phyloP scores from a whole-genome alignment of 2,329 filamentous ascomycete species.

The Hymenoscyphus fructigenus region DNA sequence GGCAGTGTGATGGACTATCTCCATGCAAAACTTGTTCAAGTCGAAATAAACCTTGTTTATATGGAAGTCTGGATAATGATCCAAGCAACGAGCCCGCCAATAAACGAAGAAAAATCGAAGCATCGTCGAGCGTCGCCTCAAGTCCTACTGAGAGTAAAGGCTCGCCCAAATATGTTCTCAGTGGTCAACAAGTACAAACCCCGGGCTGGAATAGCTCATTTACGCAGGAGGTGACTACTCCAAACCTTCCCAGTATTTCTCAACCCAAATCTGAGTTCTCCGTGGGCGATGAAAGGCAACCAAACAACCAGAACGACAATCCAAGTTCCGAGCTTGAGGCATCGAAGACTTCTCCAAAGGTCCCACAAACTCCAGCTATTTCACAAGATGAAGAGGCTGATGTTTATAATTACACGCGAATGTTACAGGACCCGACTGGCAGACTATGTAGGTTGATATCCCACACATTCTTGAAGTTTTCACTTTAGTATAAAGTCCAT shows the following conservation, averaged over 20 bases:
- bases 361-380: constrained; percentile 30
- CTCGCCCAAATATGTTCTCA: neutral
- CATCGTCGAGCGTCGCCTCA: neutral
- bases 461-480: neutral
- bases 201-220: neutral
- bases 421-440: constrained; percentile 59
- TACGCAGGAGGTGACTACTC: constrained; percentile 4
- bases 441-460: constrained; percentile 49
- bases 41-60: constrained; percentile 47
- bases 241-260: constrained; percentile 15
- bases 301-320: neutral
- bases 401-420: constrained; percentile 53
- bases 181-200: constrained; percentile 28
- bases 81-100: neutral
- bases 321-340: neutral
- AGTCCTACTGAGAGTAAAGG: neutral
- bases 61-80: constrained; percentile 29
- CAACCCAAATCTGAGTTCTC: neutral
- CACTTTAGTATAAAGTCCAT: neutral
- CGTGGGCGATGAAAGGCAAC: neutral
- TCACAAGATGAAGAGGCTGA: constrained; percentile 54
- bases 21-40: constrained; percentile 60
- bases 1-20: constrained; percentile 36
- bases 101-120: neutral
- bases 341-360: neutral